A percentile compares a stretch with the other conserved stretches of the same genome.
phyloP scores from a whole-genome alignment of 345 rosid species.

The Trapa incisa region DNA sequence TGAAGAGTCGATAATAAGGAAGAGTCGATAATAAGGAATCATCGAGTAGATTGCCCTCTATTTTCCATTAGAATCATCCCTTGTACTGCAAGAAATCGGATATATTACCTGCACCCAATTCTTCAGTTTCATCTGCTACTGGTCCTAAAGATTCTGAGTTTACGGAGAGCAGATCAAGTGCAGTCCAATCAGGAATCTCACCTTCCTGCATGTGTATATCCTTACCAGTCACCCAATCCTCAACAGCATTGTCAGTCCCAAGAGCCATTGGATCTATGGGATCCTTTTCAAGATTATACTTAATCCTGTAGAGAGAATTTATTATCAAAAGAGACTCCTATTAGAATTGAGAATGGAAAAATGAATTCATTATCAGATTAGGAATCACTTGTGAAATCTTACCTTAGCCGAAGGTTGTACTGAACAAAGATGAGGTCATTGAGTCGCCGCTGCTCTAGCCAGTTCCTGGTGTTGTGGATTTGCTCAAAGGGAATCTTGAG shows the following conservation, averaged over 20 bases:
- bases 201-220: constrained; percentile 36
- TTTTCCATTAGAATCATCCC: too few species aligned
- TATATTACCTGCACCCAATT: constrained; percentile 46
- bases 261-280: constrained; percentile 38
- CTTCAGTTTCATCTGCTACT: constrained; percentile 44
- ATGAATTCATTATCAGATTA: background rate
- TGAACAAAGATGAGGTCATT: constrained; percentile 65
- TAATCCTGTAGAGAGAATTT: constrained; percentile 4
- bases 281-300: constrained; percentile 24
- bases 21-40: constrained; percentile 3
- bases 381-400: constrained; percentile 20
- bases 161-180: constrained; percentile 31
- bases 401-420: constrained; percentile 64
- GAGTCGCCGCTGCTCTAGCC: constrained; percentile 60
- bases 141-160: constrained; percentile 31
- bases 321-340: background rate
- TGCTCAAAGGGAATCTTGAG: constrained; percentile 28
- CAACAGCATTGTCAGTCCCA: constrained; percentile 29
- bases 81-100: background rate
- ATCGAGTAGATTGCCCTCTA: too few species aligned
- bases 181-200: constrained; percentile 58
- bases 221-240: constrained; percentile 70
- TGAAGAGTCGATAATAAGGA: constrained; percentile 6
- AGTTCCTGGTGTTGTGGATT: constrained; percentile 50
- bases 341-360: background rate